These are phyloP conservation scores for Venturia effusa DNA, from an alignment of 2,329 filamentous ascomycete species.

Conservation along the genomic window DNA sequence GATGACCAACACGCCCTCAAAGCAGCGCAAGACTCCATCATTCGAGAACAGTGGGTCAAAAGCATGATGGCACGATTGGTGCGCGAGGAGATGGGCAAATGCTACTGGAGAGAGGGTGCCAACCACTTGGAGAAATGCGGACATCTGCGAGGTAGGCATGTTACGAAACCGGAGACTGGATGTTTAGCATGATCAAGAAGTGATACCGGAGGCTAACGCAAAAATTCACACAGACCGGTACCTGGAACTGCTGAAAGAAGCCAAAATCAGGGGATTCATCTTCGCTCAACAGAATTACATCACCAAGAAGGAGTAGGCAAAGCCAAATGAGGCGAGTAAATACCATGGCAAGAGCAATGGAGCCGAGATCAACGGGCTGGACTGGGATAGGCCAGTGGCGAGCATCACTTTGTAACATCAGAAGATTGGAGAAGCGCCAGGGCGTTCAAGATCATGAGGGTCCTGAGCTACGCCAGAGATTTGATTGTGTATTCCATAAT, in stretches of 20 bases:
- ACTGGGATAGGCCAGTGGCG: not conserved
- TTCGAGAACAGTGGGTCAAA: constrained; percentile 80
- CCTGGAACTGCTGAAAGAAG: constrained; percentile 63
- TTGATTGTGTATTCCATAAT: not conserved
- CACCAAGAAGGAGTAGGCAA: constrained; percentile 30
- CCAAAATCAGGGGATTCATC: constrained; percentile 68
- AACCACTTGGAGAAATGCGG: constrained; percentile 87
- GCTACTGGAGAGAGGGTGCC: constrained; percentile 73
- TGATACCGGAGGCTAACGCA: not conserved
- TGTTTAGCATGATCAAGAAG: not conserved
- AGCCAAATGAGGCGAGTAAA: not conserved
- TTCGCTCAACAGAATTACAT: constrained; percentile 72
- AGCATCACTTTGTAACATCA: not conserved
- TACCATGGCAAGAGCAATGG: not conserved
- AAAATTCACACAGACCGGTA: constrained; percentile 54
- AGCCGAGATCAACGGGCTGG: not conserved
- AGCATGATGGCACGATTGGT: constrained; percentile 82
- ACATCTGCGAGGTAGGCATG: constrained; percentile 56
- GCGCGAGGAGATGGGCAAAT: constrained; percentile 73
- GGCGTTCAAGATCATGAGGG: not conserved
- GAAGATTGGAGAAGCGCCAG: not conserved
- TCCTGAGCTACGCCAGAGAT: not conserved
- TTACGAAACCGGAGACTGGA: not conserved
- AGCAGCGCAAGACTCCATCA: constrained; percentile 69
- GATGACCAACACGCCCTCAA: constrained; percentile 73